Conservation (phyloP, 495 filamentous ascomycete genomes). For the Evansstolkia leycettana region DNA sequence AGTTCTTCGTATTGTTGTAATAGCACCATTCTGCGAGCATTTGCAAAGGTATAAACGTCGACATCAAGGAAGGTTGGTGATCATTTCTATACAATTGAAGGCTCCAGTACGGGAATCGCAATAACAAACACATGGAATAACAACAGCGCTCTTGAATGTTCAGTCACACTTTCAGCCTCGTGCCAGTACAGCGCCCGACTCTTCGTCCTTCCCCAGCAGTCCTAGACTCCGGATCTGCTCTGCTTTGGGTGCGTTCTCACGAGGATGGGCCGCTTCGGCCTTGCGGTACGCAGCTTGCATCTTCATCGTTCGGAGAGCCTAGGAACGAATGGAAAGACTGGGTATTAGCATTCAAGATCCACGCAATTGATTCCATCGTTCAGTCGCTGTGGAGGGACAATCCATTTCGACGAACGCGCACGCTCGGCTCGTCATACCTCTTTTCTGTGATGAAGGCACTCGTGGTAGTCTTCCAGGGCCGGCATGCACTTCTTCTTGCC, state of each 20-base stretch:
- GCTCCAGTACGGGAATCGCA: constrained; percentile 13
- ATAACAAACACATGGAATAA: constrained; percentile 18
- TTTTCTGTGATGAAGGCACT: constrained; percentile 96
- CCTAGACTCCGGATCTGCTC: constrained; percentile 77
- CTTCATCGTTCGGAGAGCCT: constrained; percentile 66
- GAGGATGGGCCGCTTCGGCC: constrained; percentile 58
- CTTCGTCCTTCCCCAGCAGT: constrained; percentile 68
- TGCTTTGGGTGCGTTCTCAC: constrained; percentile 61
- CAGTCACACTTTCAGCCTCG: constrained; percentile 1
- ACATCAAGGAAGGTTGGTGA: constrained; percentile 11
- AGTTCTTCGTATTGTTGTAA: no score
- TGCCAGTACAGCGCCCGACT: constrained; percentile 51
- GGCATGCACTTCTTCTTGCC: constrained; percentile 85
- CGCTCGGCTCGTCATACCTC: constrained; percentile 46
- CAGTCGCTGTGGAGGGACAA: constrained; percentile 1
- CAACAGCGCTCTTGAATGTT: constrained; percentile 8
- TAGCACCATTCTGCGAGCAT: neutral
- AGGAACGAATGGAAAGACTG: neutral
- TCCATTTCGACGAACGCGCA: no score
- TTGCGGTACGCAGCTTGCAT: constrained; percentile 84
- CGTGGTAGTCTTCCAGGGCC: constrained; percentile 92
- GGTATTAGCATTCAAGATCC: neutral
- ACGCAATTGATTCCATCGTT: neutral
- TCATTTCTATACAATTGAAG: constrained; percentile 33
- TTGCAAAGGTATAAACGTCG: neutral